Evolutionary conservation across 2,329 filamentous ascomycete species (phyloP).

Genomic region (Beauveria caledonica): DNA sequence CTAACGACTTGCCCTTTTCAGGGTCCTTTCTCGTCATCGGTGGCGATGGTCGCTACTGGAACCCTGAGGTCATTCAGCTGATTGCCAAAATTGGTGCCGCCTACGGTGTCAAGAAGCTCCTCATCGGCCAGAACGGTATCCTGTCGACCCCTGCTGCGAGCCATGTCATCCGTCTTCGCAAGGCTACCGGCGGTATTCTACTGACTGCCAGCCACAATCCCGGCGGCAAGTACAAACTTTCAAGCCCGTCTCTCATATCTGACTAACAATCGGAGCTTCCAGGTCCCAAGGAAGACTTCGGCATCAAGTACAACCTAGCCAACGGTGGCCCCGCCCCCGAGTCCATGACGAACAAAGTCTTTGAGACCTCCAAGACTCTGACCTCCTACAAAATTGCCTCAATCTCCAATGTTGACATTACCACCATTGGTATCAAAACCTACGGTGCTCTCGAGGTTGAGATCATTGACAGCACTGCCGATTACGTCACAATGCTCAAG

Average conservation of each 20-base stretch:
- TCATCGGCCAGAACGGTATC: slow-evolving; percentile 94
- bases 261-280: slow-evolving; percentile 9
- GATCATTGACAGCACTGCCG: slow-evolving; percentile 83
- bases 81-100: slow-evolving; percentile 96
- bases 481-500: slow-evolving; percentile 94
- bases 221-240: slow-evolving; percentile 58
- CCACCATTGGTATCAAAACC: slow-evolving; percentile 70
- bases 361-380: slow-evolving; percentile 79
- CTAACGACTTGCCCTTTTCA: slow-evolving; percentile 22
- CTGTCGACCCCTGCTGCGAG: slow-evolving; percentile 93
- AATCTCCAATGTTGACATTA: slow-evolving; percentile 78
- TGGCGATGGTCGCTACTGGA: slow-evolving; percentile 94
- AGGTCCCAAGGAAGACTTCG: slow-evolving; percentile 93
- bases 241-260: background rate
- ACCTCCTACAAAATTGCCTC: slow-evolving; percentile 87
- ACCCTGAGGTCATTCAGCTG: slow-evolving; percentile 90
- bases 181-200: slow-evolving; percentile 93
- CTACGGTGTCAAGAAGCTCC: slow-evolving; percentile 97
- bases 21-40: slow-evolving; percentile 86
- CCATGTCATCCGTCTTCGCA: slow-evolving; percentile 88
- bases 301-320: slow-evolving; percentile 98
- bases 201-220: slow-evolving; percentile 98
- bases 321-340: slow-evolving; percentile 96
- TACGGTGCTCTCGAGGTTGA: slow-evolving; percentile 89
- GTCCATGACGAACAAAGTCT: slow-evolving; percentile 97